Evolutionary conservation across 208 protist species (phyloP), one percentile per base, ranked within the genome.

Genomic region (Acanthamoeba lenticulata): DNA sequence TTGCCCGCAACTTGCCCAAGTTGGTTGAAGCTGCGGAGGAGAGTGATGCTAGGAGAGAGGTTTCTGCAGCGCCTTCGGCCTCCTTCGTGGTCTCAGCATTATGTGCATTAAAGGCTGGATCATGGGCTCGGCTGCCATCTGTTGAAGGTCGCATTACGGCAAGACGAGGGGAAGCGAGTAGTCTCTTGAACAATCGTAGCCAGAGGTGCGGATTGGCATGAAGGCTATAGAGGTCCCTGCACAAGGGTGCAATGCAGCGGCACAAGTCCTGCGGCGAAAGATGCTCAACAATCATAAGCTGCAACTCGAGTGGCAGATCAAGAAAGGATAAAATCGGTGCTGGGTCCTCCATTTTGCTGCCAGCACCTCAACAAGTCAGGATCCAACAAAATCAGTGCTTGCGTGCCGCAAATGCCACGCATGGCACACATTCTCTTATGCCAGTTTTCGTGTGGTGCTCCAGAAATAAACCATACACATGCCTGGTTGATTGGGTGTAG

Each of bases 251-350:
- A 2, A 85, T 7, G 13, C 40, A 85, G 15, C 74, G 24, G 74
- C 74, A 85, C 42, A 85, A 42, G 17, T 85, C 74, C 27, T 55
- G 74, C 21, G 74, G 74, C 4, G 74, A 36, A 11, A 85, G 74
- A 24, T 85, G 74, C 74, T 85, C 74, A n/a, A 85, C 34, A 36
- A 85, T 85, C 74, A 85, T 85, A 3, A 85, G 36, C 74, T 36
- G 44, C 74, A 85, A n/a, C 74, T 85, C 74, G 17, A 24, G 24
- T 21, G 74, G 74, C 74, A 85, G 21, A 55, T 55, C 44, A 42
- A 85, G 74, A 67, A 67, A 52, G 47, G 47, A 19, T 15, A 9
- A 60, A 24, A 60, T 60, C 52, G 52, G 52, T 24, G 15, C 11
- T 27, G n/a, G n/a, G n/a, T n/a, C n/a, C n/a, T n/a, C n/a, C n/a